phyloP scores from a whole-genome alignment of 1,284 basidiomycete genomes.

The Cryptococcus sp. region DNA sequence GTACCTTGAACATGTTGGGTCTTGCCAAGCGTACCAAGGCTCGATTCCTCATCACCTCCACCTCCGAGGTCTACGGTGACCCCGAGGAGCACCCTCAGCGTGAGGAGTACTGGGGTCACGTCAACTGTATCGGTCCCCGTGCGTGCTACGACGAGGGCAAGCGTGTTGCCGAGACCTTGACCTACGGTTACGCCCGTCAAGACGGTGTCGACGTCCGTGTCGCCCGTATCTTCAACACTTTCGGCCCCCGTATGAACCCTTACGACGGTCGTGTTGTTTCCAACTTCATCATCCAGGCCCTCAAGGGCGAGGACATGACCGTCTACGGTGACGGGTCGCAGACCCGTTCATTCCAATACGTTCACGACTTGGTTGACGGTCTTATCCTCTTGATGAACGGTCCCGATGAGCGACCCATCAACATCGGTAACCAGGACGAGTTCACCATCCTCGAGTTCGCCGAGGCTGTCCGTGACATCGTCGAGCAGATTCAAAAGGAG shows the following conservation, averaged over 20 bases:
- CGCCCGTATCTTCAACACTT: conserved; percentile 87
- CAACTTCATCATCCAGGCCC: conserved; percentile 96
- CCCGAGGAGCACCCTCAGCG: conserved; percentile 94
- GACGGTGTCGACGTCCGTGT: conserved; percentile 94
- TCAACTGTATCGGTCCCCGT: conserved; percentile 94
- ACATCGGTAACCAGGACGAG: conserved; percentile 91
- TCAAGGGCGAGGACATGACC: conserved; percentile 92
- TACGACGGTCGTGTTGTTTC: conserved; percentile 95
- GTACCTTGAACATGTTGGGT: conserved; percentile 95
- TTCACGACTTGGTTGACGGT: conserved; percentile 59
- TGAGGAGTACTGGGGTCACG: conserved; percentile 97
- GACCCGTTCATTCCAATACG: conserved; percentile 94
- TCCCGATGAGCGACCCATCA: conserved; percentile 84
- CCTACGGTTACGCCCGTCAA: conserved; percentile 91
- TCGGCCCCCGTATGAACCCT: conserved; percentile 74
- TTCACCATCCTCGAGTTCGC: conserved; percentile 91
- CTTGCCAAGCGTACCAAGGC: conserved; percentile 98
- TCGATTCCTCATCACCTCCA: conserved; percentile 91
- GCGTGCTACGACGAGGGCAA: conserved; percentile 99
- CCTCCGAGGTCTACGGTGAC: conserved; percentile 93
- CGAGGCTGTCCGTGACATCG: conserved; percentile 80
- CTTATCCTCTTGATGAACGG: conserved; percentile 92
- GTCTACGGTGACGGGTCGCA: conserved; percentile 95
- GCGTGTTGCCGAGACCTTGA: conserved; percentile 90
- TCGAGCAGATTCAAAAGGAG: conserved; percentile 82